These are phyloP conservation scores for Pseudocercospora pini-densiflorae DNA, from an alignment of 2,329 filamentous ascomycete genomes.

Conservation along the genomic window DNA sequence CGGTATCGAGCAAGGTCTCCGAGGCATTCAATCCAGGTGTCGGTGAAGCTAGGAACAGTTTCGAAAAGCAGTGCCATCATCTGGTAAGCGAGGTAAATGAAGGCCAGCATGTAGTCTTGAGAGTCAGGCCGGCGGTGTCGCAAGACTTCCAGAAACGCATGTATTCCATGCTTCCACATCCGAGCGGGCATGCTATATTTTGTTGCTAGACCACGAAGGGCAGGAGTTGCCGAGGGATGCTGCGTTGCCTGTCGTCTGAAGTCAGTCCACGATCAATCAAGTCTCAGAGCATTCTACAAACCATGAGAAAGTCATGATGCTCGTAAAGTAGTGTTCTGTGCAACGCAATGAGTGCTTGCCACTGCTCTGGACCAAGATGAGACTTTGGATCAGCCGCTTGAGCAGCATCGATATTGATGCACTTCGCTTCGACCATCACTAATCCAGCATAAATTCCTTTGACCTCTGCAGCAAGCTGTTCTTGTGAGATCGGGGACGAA, in stretches of 20 bases:
- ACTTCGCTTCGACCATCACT: slow-evolving; percentile 85
- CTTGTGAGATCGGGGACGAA: slow-evolving; percentile 64
- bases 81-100: slow-evolving; percentile 86
- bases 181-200: slow-evolving; percentile 91
- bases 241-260: slow-evolving; percentile 64
- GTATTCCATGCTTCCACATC: slow-evolving; percentile 95
- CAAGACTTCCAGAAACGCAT: slow-evolving; percentile 52
- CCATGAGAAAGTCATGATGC: slow-evolving; percentile 66
- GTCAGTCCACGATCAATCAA: neutral
- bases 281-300: neutral
- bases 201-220: slow-evolving; percentile 69
- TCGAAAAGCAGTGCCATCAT: slow-evolving; percentile 90
- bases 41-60: slow-evolving; percentile 78
- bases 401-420: slow-evolving; percentile 78
- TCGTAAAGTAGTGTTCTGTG: slow-evolving; percentile 67
- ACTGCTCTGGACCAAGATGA: slow-evolving; percentile 67
- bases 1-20: slow-evolving; percentile 84
- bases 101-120: slow-evolving; percentile 86
- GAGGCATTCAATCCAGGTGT: slow-evolving; percentile 93
- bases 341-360: slow-evolving; percentile 80
- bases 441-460: slow-evolving; percentile 83
- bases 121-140: slow-evolving; percentile 75
- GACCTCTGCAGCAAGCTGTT: slow-evolving; percentile 79
- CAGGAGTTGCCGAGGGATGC: slow-evolving; percentile 75
- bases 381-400: slow-evolving; percentile 60